Percentiles rank a stretch among this genome's conserved stretches.
These are phyloP conservation scores for Cladophialophora yegresii DNA, from an alignment of 2,329 filamentous ascomycete genomes.

Conservation along the genomic window DNA sequence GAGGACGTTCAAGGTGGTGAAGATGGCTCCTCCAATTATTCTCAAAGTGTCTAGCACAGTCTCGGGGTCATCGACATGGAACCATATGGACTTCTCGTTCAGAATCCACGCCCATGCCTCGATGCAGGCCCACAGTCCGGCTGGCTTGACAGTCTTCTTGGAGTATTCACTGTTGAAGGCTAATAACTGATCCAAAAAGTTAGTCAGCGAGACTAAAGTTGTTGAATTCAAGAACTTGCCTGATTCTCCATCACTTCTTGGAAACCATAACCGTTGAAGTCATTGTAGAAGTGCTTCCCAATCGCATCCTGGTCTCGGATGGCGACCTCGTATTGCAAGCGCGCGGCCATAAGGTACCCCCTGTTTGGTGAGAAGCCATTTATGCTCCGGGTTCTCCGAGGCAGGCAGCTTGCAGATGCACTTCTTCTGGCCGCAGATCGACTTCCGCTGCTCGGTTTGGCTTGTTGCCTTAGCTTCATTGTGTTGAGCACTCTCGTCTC, in stretches of 20 bases:
- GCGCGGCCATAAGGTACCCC: constrained; percentile 6
- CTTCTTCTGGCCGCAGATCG: constrained; percentile 5
- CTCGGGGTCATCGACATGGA: constrained; percentile 9
- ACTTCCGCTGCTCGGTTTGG: constrained; percentile 1
- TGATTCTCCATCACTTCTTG: constrained; percentile 28
- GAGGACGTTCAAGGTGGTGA: constrained; percentile 17
- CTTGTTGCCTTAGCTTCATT: not conserved
- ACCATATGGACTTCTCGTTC: constrained; percentile 1
- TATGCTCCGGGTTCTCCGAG: constrained; percentile 7
- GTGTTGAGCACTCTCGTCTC: not conserved
- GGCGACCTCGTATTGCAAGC: constrained; percentile 10
- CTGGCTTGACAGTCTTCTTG: constrained; percentile 7
- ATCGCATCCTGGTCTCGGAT: constrained; percentile 7
- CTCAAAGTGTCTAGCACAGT: constrained; percentile 7
- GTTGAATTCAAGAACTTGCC: constrained; percentile 1
- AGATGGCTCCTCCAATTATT: constrained; percentile 15
- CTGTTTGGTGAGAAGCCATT: constrained; percentile 15
- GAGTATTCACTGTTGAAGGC: constrained; percentile 12
- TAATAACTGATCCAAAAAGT: not conserved
- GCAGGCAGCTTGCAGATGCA: constrained; percentile 17
- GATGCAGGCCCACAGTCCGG: constrained; percentile 13
- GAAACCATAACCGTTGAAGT: constrained; percentile 18
- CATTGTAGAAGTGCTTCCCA: constrained; percentile 4
- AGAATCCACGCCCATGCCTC: constrained; percentile 16
- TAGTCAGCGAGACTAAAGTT: not conserved